These are phyloP conservation scores for Cicer pinnatifidum DNA, from an alignment of 306 rosid species.

Conservation along the genomic window DNA sequence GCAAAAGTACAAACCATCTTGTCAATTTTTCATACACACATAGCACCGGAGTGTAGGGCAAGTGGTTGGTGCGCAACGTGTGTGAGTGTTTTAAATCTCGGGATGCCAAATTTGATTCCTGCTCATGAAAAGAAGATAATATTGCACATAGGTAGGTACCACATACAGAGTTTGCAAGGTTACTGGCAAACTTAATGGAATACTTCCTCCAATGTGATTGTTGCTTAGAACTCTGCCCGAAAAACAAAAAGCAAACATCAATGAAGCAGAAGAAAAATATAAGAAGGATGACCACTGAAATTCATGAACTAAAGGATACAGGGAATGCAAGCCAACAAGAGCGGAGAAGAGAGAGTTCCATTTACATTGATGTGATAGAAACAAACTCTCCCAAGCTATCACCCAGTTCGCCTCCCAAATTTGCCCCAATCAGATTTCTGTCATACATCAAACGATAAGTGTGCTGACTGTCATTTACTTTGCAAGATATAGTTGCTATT, in stretches of 20 bases:
- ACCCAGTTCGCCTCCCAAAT: slow-evolving; percentile 90
- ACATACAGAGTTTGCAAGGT: slow-evolving; percentile 79
- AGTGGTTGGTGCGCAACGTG: too few species aligned
- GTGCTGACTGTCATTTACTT: slow-evolving; percentile 25
- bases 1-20: slow-evolving; percentile 54
- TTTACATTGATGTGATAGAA: slow-evolving; percentile 73
- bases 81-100: too few species aligned
- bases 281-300: slow-evolving; percentile 17
- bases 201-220: slow-evolving; percentile 86
- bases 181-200: slow-evolving; percentile 79
- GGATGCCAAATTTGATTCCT: too few species aligned
- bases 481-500: slow-evolving; percentile 3
- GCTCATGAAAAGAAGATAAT: neutral
- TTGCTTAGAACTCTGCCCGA: slow-evolving; percentile 81
- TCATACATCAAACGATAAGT: slow-evolving; percentile 45
- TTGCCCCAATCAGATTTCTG: slow-evolving; percentile 76
- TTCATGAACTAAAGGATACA: slow-evolving; percentile 32
- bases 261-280: slow-evolving; percentile 24
- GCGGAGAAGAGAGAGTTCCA: slow-evolving; percentile 32
- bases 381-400: slow-evolving; percentile 66
- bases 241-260: slow-evolving; percentile 43
- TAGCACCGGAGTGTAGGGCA: too few species aligned
- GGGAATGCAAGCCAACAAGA: slow-evolving; percentile 34
- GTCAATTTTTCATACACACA: slow-evolving; percentile 38
- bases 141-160: slow-evolving; percentile 36